Evolutionary conservation across 129 eudicot species (phyloP).

Genomic region (Rutidosis leptorrhynchoides): DNA sequence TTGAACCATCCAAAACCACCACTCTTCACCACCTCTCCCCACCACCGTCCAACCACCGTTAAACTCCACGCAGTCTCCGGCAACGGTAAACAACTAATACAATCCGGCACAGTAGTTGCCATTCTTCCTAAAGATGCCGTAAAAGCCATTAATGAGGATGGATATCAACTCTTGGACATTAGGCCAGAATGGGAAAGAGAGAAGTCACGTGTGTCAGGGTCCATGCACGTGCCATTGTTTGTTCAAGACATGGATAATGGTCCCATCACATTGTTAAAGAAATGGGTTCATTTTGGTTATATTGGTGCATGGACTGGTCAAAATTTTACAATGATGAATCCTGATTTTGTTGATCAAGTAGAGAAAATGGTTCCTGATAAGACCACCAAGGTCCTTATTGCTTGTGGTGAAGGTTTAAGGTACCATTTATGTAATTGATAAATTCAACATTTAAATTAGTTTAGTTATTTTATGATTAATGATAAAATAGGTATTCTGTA

Average conservation of each 20-base stretch:
- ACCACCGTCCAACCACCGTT: conserved; percentile 36
- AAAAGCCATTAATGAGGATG: conserved; percentile 44
- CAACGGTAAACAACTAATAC: conserved; percentile 59
- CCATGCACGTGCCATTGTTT: conserved; percentile 87
- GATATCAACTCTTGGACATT: conserved; percentile 65
- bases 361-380: conserved; percentile 62
- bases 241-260: conserved; percentile 71
- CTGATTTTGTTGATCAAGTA: conserved; percentile 57
- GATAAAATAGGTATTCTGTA: too few species aligned
- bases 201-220: conserved; percentile 76
- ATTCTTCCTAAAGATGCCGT: conserved; percentile 69
- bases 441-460: too few species aligned
- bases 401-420: conserved; percentile 98
- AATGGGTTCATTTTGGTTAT: conserved; percentile 98
- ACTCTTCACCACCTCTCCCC: conserved; percentile 25
- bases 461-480: too few species aligned
- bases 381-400: conserved; percentile 62
- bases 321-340: conserved; percentile 68
- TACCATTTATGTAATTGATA: conserved; percentile 7
- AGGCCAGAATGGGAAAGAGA: conserved; percentile 91
- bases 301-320: conserved; percentile 96
- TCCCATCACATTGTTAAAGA: conserved; percentile 62
- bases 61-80: conserved; percentile 42
- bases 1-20: conserved; percentile 29
- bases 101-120: conserved; percentile 74